Base-by-base conservation (phyloP, 192 early-diverging fungal genomes). In the Tieghemiomyces parasiticus region DNA sequence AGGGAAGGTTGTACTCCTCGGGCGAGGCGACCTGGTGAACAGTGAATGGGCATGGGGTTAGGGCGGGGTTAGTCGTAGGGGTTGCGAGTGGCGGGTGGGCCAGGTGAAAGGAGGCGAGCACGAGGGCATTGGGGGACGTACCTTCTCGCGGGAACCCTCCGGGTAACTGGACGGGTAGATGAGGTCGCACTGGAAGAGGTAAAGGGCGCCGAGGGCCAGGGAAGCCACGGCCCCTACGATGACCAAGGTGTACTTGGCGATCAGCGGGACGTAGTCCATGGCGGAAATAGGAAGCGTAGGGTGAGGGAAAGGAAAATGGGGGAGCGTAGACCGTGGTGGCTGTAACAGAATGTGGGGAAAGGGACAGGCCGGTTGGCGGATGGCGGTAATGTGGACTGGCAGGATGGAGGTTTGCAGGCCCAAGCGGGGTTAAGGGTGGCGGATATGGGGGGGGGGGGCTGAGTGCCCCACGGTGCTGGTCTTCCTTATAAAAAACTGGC, bases 101-200 rank as follows among this genome's bases (percentile, higher is more conserved):
- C 38, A 42, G 38, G 38, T 10, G 6, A 42, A 42, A 10, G 38
- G 38, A 16, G 6, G 8, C 6, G 16, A 16, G 38, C 8, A 42
- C 16, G 8, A 42, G 38, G 38, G 38, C 16, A 16, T 6, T 42
- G 38, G 16, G 16, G 38, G 16, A 6, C 38, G 13, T 48, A 48
- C 47, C 54, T 56, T 51, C 8, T 45, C 51, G 22, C 79, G 65
- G 16, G 74, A 75, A 35, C 72, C 79, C 14, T 66, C 47, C 1
- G 79, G 79, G 56, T 77, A 47, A 31, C 71, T 78, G 32, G 83
- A 76, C n/a, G 84, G 84, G 53, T 90, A 90, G 48, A 90, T 85
- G 53, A 90, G 78, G 62, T 82, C 77, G 32, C 82, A 81, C 59
- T 90, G 88, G 53, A 83, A 88, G 63, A 80, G 42, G 59, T 83